Percentiles rank a stretch among this genome's conserved stretches.
Conservation (phyloP, 257 asterid species). For the Scutellaria galericulata region DNA sequence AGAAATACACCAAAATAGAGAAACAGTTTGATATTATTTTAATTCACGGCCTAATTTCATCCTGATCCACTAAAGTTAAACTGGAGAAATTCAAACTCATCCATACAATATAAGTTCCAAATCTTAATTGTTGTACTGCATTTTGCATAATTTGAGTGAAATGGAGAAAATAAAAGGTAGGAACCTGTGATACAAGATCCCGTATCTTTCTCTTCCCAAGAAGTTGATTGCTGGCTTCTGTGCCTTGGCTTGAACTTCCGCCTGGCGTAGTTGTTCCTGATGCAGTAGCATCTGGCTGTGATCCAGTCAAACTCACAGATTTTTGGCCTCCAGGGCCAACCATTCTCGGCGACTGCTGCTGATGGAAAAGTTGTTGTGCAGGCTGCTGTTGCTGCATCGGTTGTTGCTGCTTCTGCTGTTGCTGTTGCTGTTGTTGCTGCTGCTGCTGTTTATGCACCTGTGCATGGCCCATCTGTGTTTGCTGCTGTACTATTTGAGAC, state of each 20-base stretch:
- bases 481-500: constrained; percentile 82
- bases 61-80: constrained; percentile 28
- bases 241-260: constrained; percentile 95
- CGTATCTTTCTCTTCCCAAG: constrained; percentile 93
- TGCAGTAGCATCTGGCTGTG: constrained; percentile 91
- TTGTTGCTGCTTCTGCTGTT: constrained; percentile 41
- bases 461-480: constrained; percentile 62
- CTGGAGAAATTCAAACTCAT: constrained; percentile 22
- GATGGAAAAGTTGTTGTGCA: constrained; percentile 48
- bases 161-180: not conserved
- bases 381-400: constrained; percentile 44
- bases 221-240: constrained; percentile 85
- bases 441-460: constrained; percentile 68
- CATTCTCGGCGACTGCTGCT: constrained; percentile 78
- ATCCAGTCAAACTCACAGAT: constrained; percentile 86
- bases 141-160: constrained; percentile 12
- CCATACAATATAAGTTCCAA: constrained; percentile 11
- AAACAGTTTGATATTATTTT: constrained; percentile 11
- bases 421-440: constrained; percentile 45
- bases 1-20: constrained; percentile 25
- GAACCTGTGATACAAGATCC: constrained; percentile 87
- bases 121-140: constrained; percentile 27
- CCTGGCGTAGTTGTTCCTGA: constrained; percentile 90
- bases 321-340: constrained; percentile 72
- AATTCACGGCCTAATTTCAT: constrained; percentile 14